These are phyloP conservation scores for Aspergillus mulundensis DNA, from an alignment of 495 filamentous ascomycete genomes.

Conservation along the genomic window DNA sequence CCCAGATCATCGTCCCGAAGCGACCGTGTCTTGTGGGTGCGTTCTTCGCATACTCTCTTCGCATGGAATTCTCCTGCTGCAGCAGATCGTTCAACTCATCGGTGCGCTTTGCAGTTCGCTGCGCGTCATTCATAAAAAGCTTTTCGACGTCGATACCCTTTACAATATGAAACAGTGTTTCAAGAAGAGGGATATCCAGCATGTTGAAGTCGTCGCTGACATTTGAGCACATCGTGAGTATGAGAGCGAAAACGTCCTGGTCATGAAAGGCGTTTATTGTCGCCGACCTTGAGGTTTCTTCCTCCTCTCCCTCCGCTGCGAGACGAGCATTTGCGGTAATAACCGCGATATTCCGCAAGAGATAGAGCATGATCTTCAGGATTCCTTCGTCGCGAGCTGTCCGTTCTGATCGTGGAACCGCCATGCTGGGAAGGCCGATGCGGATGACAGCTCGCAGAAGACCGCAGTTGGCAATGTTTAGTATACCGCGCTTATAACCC, in stretches of 20 bases:
- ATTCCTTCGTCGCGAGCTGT: constrained; percentile 82
- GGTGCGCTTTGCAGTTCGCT: constrained; percentile 59
- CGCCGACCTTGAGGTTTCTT: constrained; percentile 82
- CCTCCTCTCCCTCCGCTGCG: constrained; percentile 68
- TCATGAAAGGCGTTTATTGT: constrained; percentile 82
- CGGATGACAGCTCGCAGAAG: constrained; percentile 76
- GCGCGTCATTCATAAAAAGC: constrained; percentile 76
- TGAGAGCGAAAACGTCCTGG: constrained; percentile 82
- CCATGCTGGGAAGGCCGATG: constrained; percentile 84
- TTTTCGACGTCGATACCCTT: constrained; percentile 85
- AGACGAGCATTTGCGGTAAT: constrained; percentile 65
- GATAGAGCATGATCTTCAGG: constrained; percentile 85
- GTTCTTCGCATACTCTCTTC: constrained; percentile 69
- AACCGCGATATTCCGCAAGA: constrained; percentile 81
- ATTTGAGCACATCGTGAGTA: constrained; percentile 83
- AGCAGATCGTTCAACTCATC: constrained; percentile 73
- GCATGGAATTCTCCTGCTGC: constrained; percentile 74
- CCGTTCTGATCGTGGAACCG: constrained; percentile 68
- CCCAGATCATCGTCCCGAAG: constrained; percentile 97
- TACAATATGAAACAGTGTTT: constrained; percentile 84
- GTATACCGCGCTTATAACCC: constrained; percentile 80
- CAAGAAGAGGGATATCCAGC: constrained; percentile 81
- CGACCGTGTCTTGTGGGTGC: constrained; percentile 87
- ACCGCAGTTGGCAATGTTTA: constrained; percentile 70
- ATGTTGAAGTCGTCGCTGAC: constrained; percentile 88